A percentile compares a stretch with the other conserved stretches of the same genome.
phyloP scores from a whole-genome alignment of 305 asterid genomes.

The Fraxinus sp. region DNA sequence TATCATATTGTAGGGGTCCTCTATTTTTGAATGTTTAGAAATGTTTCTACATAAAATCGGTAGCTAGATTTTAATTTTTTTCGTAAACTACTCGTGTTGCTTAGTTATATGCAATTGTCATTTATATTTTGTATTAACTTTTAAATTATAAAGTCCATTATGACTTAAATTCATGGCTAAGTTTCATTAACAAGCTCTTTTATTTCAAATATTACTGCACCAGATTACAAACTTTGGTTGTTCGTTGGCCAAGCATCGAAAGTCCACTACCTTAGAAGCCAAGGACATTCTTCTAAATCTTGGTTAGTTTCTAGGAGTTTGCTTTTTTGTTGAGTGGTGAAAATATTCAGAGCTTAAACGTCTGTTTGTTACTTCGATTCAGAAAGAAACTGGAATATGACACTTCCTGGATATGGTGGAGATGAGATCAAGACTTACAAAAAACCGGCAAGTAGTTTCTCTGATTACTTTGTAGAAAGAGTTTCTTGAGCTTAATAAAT shows the following conservation, averaged over 20 bases:
- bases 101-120: constrained; percentile 14
- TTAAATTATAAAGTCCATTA: constrained; percentile 6
- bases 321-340: constrained; percentile 5
- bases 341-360: constrained; percentile 26
- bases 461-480: constrained; percentile 15
- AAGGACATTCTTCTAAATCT: constrained; percentile 88
- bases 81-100: constrained; percentile 18
- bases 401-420: constrained; percentile 88
- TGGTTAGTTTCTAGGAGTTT: constrained; percentile 49
- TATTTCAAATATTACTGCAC: constrained; percentile 4
- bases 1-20: background rate
- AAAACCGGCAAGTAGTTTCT: constrained; percentile 57
- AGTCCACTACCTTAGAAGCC: constrained; percentile 80
- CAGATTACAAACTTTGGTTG: constrained; percentile 85
- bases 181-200: background rate
- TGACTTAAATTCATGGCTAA: background rate
- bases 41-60: background rate
- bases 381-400: constrained; percentile 90
- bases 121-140: background rate
- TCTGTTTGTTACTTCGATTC: constrained; percentile 26
- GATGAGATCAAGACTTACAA: constrained; percentile 81
- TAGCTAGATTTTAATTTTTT: constrained; percentile 4
- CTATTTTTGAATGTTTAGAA: constrained; percentile 14
- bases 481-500: background rate
- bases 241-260: constrained; percentile 88